phyloP scores from a whole-genome alignment of 116 monocot genomes.

The Trichopus zeylanicus region DNA sequence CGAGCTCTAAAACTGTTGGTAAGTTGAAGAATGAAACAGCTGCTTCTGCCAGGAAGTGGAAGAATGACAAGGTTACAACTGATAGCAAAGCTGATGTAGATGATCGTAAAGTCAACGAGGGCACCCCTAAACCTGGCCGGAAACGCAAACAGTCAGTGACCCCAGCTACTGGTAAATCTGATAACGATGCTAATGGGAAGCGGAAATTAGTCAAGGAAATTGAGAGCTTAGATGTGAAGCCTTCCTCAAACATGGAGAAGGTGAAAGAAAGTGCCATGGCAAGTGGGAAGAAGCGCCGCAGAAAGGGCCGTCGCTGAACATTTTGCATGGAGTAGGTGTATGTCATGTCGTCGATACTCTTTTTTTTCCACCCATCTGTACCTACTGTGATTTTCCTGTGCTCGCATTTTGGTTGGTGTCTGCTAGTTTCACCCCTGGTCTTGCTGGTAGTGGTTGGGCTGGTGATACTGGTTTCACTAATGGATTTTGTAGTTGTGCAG shows the following conservation, averaged over 20 bases:
- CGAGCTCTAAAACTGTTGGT: neutral
- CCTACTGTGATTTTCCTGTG: neutral
- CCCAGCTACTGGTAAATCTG: neutral
- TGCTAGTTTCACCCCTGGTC: neutral
- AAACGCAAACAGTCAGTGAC: neutral
- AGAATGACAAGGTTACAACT: neutral
- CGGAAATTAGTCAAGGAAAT: neutral
- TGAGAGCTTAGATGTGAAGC: neutral
- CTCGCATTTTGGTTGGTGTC: neutral
- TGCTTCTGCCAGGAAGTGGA: neutral
- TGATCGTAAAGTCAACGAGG: neutral
- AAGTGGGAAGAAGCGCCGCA: neutral
- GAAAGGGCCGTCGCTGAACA: neutral
- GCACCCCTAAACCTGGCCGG: neutral
- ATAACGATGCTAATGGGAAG: neutral
- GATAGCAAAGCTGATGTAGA: no score
- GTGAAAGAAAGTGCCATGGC: neutral
- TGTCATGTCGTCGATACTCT: neutral
- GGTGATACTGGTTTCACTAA: neutral
- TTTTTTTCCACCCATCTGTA: neutral
- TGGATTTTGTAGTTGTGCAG: neutral
- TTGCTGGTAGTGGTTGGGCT: neutral
- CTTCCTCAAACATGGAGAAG: neutral
- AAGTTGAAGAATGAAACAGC: neutral
- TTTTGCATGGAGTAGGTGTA: neutral